Base-by-base conservation (phyloP, 2,329 filamentous ascomycete genomes). In the Pseudogymnoascus sp. region DNA sequence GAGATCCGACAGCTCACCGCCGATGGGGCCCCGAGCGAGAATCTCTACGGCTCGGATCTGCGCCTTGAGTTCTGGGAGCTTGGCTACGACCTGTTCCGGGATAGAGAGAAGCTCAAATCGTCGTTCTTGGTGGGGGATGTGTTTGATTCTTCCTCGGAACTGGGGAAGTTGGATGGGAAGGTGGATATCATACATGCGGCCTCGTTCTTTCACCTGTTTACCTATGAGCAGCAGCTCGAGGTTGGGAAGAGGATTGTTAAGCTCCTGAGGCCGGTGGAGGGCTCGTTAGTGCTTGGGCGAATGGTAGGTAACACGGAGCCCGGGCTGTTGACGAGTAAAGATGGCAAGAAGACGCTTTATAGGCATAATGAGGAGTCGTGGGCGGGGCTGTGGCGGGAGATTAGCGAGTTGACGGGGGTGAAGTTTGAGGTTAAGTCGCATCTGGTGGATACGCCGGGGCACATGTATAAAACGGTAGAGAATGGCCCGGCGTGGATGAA, bases 151-250 rank as follows among this genome's bases (percentile, higher is more conserved):
- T 58, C 70, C 0, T 64, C 66, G 6, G 61, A 63, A 8, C 63
- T 77, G 33, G 69, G 69, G 11, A 61, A 72, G 39, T 63, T 79
- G 29, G 67, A 74, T 29, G 74, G 73, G 4, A 68, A 72, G n/a
- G 67, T 77, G 1, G 74, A 78, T 61, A 72, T 79, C 10, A 64
- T 79, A 5, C 70, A 76, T 35, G 69, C 76, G 1, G 71, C 71
- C 0, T 74, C 74, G 0, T 76, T 79, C 66, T 73, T 79, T 44
- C 77, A 79, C 59, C 68, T 78, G 6, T 79, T 77, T 64, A 68
- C 71, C 33, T 75, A 69, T 66, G 72, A 75, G 1, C 68, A 68
- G 7, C 76, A 79, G 63, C 63, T 75, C 9, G 66, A 70, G 50
- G 70, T 71, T n/a, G 70, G 70, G 10, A 72, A 72, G 60, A 36